phyloP scores from a whole-genome alignment of 345 rosid genomes.

The Ceriops tagal region DNA sequence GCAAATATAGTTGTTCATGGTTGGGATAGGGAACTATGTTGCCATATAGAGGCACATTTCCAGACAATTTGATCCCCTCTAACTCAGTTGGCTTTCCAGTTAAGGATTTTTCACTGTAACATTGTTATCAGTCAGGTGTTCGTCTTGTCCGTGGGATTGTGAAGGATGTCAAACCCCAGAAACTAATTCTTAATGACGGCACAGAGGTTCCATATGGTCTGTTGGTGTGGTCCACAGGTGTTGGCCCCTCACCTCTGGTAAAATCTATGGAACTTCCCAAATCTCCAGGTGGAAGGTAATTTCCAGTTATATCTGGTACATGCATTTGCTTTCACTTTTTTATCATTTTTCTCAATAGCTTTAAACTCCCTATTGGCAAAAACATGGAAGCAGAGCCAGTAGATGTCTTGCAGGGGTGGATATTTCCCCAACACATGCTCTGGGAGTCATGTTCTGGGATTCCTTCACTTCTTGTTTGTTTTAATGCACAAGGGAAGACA shows the following conservation, averaged over 20 bases:
- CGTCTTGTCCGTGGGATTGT: slow-evolving; percentile 80
- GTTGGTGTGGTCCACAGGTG: slow-evolving; percentile 94
- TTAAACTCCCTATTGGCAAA: neutral
- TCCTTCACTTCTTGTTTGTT: neutral
- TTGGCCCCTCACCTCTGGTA: slow-evolving; percentile 78
- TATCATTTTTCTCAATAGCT: neutral
- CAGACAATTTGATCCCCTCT: neutral
- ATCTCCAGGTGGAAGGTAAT: slow-evolving; percentile 88
- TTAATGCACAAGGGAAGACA: neutral
- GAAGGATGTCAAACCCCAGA: slow-evolving; percentile 76
- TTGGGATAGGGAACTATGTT: neutral
- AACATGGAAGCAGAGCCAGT: neutral
- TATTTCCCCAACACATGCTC: neutral
- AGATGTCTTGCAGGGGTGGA: neutral
- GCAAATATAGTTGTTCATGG: neutral
- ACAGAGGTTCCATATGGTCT: slow-evolving; percentile 86
- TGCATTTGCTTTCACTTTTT: neutral
- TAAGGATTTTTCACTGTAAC: neutral
- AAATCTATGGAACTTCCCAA: slow-evolving; percentile 71
- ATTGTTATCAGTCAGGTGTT: slow-evolving; percentile 72
- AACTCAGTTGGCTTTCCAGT: neutral
- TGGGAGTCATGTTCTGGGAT: neutral
- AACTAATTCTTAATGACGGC: slow-evolving; percentile 72
- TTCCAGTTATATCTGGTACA: neutral
- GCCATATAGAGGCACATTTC: neutral